Evolutionary conservation across 257 asterid species (phyloP).

Genomic region (Misopates orontium): DNA sequence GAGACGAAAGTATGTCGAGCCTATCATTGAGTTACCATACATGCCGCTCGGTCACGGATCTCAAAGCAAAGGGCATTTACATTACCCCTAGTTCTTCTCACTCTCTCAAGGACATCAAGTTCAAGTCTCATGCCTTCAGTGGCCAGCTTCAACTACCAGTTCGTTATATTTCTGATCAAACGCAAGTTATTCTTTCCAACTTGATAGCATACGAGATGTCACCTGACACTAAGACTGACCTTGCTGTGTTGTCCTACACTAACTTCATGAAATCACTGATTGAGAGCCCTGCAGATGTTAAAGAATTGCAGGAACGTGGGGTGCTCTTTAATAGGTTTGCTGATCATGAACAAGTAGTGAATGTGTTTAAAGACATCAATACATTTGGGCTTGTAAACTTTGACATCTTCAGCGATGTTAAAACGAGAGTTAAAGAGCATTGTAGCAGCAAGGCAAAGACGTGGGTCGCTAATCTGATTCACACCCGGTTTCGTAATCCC

Average conservation of each 20-base stretch:
- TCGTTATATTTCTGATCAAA: neutral
- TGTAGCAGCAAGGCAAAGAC: constrained; percentile 33
- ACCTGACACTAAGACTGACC: constrained; percentile 12
- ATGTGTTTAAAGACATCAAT: constrained; percentile 31
- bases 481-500: constrained; percentile 32
- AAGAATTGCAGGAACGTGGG: constrained; percentile 27
- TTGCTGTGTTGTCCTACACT: constrained; percentile 21
- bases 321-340: constrained; percentile 27
- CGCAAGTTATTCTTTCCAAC: constrained; percentile 17
- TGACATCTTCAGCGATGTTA: constrained; percentile 23
- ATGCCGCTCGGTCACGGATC: constrained; percentile 15
- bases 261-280: constrained; percentile 40
- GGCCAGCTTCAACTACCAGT: constrained; percentile 19
- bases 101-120: constrained; percentile 8
- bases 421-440: constrained; percentile 25
- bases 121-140: neutral
- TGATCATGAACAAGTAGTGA: constrained; percentile 32
- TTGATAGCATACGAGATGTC: constrained; percentile 38
- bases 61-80: constrained; percentile 12
- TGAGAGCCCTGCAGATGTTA: constrained; percentile 27
- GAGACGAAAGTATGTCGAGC: neutral
- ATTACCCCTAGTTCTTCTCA: constrained; percentile 8
- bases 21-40: constrained; percentile 1
- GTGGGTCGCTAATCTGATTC: constrained; percentile 33
- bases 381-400: constrained; percentile 31